Evolutionary conservation across 1,139 yeast species (phyloP).

Genomic region (Blastobotrys capitulatus): DNA sequence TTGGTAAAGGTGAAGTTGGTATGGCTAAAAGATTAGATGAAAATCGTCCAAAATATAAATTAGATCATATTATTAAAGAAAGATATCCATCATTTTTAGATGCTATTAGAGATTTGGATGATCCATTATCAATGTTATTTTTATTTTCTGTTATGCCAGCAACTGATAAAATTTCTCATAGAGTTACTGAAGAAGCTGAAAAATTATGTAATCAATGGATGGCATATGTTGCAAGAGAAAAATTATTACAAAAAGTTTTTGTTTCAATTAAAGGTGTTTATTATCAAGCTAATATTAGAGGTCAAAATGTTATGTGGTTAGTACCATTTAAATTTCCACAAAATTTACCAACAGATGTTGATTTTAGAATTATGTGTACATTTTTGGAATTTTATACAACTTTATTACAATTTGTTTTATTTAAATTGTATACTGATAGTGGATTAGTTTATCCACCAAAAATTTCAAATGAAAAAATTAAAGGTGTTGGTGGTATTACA

Average conservation of each 20-base stretch:
- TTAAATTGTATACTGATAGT: constrained; percentile 76
- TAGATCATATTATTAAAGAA: constrained; percentile 89
- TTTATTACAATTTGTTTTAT: constrained; percentile 78
- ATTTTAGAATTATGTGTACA: constrained; percentile 94
- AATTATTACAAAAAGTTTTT: constrained; percentile 78
- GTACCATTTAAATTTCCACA: constrained; percentile 97
- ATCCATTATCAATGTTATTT: constrained; percentile 91
- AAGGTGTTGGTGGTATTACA: constrained; percentile 86
- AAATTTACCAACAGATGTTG: constrained; percentile 88
- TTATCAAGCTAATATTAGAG: constrained; percentile 83
- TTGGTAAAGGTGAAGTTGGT: constrained; percentile 86
- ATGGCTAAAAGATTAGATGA: constrained; percentile 83
- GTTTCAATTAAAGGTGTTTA: constrained; percentile 97
- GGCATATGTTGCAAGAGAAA: constrained; percentile 85
- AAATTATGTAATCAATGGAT: constrained; percentile 89
- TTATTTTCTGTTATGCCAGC: constrained; percentile 94
- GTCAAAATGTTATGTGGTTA: constrained; percentile 93
- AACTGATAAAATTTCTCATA: constrained; percentile 72
- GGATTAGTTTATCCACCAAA: constrained; percentile 90
- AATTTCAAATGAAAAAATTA: constrained; percentile 63
- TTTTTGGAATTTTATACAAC: constrained; percentile 95
- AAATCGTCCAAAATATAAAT: constrained; percentile 75
- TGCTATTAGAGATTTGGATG: constrained; percentile 90
- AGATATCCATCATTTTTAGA: constrained; percentile 93
- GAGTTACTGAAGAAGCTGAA: constrained; percentile 81